Evolutionary conservation across 208 protist genomes (phyloP), one percentile per base, ranked within the genome.

Genomic region (Trypanosoma cruzi): DNA sequence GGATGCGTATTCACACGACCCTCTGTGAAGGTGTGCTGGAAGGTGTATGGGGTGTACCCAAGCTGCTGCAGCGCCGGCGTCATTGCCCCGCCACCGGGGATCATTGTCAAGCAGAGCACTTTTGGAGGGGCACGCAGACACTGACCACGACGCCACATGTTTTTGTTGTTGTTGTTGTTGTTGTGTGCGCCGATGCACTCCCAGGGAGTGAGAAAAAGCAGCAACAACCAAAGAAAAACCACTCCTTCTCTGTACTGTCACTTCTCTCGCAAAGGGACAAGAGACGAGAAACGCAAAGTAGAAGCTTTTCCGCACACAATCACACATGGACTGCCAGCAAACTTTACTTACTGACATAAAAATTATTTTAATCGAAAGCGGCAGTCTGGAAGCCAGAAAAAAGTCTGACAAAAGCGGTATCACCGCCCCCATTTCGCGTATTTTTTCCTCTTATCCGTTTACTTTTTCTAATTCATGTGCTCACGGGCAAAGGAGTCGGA

Each of bases 11-110:
- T 49, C 29, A 87, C 69, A 49, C 81, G 75, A 13, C 91, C 91
- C 42, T 82, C 65, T 53, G 81, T 84, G 34, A 89, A 84, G 2
- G 79, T 83, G 50, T 88, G 64, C 57, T 84, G 67, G 53, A 94
- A 92, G 32, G 73, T 89, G 77, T 96, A 96, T 11, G 91, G 86
- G 48, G 74, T 69, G 63, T 88, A 94, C 55, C 91, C 91, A 5
- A 96, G 77, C 46, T 74, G 28, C 32, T 75, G 62, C 42, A 96
- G 66, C 8, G 88, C 88, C 18, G 55, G 60, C 0, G 70, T 57
- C 68, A 96, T 66, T 7, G 91, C 86, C 6, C 90, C 90, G 54
- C 91, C 88, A 62, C 88, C 83, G 31, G 85, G 86, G 2, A 80
- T 79, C 86, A 94, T 96, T 14, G 82, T 92, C 65, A 96, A 65